phyloP scores from a whole-genome alignment of 768 basidiomycete species.

The Podaxis carcinomalis region DNA sequence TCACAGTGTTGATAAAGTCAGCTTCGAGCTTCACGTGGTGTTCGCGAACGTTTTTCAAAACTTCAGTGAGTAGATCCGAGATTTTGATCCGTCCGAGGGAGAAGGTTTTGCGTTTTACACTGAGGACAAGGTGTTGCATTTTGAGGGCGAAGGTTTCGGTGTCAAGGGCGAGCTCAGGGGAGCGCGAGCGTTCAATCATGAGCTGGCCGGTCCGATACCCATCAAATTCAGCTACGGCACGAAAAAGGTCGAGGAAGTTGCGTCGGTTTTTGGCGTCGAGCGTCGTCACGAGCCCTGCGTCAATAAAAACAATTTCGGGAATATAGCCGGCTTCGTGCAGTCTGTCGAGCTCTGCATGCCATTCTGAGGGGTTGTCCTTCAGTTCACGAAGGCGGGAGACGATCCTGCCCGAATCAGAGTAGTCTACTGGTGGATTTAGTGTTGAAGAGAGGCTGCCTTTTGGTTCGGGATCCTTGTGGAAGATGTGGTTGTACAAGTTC shows the following conservation, averaged over 20 bases:
- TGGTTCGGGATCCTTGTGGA: slow-evolving; percentile 25
- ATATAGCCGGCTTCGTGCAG: slow-evolving; percentile 73
- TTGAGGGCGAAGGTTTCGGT: slow-evolving; percentile 94
- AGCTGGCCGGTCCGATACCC: slow-evolving; percentile 93
- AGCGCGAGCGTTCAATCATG: slow-evolving; percentile 93
- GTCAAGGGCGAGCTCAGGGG: slow-evolving; percentile 87
- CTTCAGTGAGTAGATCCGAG: slow-evolving; percentile 87
- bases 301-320: slow-evolving; percentile 94
- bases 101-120: slow-evolving; percentile 95
- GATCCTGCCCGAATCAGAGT: slow-evolving; percentile 55
- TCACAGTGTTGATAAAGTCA: slow-evolving; percentile 97
- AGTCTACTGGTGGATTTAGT: slow-evolving; percentile 28
- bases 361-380: slow-evolving; percentile 52
- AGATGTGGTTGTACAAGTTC: slow-evolving; percentile 53
- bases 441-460: slow-evolving; percentile 21
- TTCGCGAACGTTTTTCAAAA: slow-evolving; percentile 76
- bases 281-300: slow-evolving; percentile 91
- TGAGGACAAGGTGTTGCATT: slow-evolving; percentile 94
- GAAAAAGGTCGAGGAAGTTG: slow-evolving; percentile 97
- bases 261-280: slow-evolving; percentile 77
- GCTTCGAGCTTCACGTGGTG: slow-evolving; percentile 99
- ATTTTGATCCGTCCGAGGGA: slow-evolving; percentile 96
- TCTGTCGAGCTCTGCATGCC: slow-evolving; percentile 63
- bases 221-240: slow-evolving; percentile 93
- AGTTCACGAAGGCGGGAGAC: slow-evolving; percentile 67